phyloP scores from a whole-genome alignment of 2,329 filamentous ascomycete species.

The Biscogniauxia mediterranea region DNA sequence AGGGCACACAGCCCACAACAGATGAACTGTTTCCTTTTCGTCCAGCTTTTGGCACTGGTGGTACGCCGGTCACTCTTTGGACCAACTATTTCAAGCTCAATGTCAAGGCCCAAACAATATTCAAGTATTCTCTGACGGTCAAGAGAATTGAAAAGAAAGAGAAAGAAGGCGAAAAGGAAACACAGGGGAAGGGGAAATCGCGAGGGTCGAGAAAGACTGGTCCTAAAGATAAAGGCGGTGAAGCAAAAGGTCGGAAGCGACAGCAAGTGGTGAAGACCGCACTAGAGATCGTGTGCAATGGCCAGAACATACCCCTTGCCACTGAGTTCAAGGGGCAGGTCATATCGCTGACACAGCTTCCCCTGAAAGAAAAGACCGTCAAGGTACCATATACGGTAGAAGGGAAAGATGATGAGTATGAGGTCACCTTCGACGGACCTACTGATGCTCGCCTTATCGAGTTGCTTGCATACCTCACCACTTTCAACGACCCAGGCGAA shows the following conservation, averaged over 20 bases:
- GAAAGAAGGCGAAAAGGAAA: constrained; percentile 3
- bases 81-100: constrained; percentile 53
- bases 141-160: constrained; percentile 12
- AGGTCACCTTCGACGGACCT: constrained; percentile 43
- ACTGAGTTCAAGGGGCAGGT: constrained; percentile 53
- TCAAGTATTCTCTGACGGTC: constrained; percentile 47
- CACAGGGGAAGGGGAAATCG: constrained; percentile 17
- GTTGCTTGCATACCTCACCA: constrained; percentile 43
- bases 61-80: constrained; percentile 46
- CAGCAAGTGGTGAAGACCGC: constrained; percentile 16
- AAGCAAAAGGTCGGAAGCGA: constrained; percentile 44
- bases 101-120: constrained; percentile 37
- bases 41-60: constrained; percentile 48
- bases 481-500: constrained; percentile 30
- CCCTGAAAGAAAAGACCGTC: constrained; percentile 35
- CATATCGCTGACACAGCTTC: constrained; percentile 39
- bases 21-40: constrained; percentile 41
- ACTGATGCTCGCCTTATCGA: constrained; percentile 37
- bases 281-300: constrained; percentile 38
- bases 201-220: too few species aligned
- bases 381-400: constrained; percentile 36
- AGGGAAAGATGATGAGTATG: constrained; percentile 36
- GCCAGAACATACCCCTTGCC: constrained; percentile 42
- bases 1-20: constrained; percentile 5
- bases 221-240: not conserved